Evolutionary conservation across 345 rosid genomes (phyloP), one percentile per base, ranked within the genome.

Genomic region (Citrus reticulata): DNA sequence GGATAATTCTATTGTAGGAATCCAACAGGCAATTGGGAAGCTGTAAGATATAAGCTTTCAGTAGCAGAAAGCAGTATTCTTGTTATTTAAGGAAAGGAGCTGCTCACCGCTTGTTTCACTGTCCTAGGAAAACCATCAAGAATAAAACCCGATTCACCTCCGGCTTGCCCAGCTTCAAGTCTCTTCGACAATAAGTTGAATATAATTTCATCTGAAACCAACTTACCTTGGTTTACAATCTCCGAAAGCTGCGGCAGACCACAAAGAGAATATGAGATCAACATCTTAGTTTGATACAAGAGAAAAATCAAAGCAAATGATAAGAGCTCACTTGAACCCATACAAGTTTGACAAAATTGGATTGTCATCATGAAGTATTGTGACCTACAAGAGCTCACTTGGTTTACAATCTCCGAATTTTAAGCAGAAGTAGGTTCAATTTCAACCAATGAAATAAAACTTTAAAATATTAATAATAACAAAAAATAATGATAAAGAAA

Each of bases 71-170:
- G 14, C 46, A 34, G 34, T 35, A 64, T 19, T 32, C 37, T 30
- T 14, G 42, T 24, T 25, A 13, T 46, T 24, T 27, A 64, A 7
- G 32, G 71, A 19, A 8, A 60, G 42, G 51, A 77, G 74, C 34
- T 71, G 55, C 94, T 86, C 85, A 94, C 99, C 40, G 97, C 98
- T 89, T 96, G 99, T 73, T 85, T 84, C 70, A 94, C 91, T 14
- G 98, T 96, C 51, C 98, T 92, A 60, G 99, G 99, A 79, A 96
- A 96, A 51, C 99, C 98, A 80, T 94, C 99, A 32, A 94, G 97
- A 75, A 96, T 91, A 79, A 95, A 96, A 7, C 98, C 97, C 5
- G 94, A 87, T 90, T 94, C 98, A n/a, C 97, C 98, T 84, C 86
- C 90, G 1, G 90, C 88, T 81, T 93, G 93, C 72, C 97, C 97